phyloP scores from a whole-genome alignment of 306 rosid genomes.

The Sindora glabra region DNA sequence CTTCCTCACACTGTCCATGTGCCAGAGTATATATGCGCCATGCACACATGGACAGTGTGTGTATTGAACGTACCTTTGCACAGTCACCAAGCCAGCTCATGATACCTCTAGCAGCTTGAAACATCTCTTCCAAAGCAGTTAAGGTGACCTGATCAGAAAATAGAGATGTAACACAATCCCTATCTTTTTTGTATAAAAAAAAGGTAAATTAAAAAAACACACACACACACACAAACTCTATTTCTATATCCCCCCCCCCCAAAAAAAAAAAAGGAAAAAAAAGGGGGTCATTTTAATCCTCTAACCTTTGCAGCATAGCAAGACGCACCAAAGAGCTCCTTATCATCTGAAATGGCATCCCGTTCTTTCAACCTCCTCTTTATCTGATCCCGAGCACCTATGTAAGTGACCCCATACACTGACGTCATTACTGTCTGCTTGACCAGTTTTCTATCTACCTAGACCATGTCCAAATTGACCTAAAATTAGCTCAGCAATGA shows the following conservation, averaged over 20 bases:
- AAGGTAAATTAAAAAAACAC: not conserved
- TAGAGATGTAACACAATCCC: constrained; percentile 1
- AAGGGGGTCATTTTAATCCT: constrained; percentile 5
- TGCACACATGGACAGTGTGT: not conserved
- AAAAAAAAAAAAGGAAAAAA: no score
- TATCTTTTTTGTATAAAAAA: not conserved
- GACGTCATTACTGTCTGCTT: constrained; percentile 99
- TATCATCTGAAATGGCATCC: constrained; percentile 46
- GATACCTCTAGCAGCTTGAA: constrained; percentile 85
- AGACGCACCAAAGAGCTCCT: constrained; percentile 58
- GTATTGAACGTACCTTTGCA: constrained; percentile 62
- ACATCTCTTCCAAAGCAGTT: constrained; percentile 90
- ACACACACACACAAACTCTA: not conserved
- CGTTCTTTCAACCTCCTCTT: constrained; percentile 85
- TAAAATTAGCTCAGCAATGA: constrained; percentile 6
- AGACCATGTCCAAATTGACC: constrained; percentile 21
- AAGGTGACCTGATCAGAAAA: constrained; percentile 61
- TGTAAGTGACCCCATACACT: constrained; percentile 91
- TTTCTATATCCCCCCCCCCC: no score
- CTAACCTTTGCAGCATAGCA: constrained; percentile 91
- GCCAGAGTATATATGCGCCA: not conserved
- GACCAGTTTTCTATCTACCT: constrained; percentile 97
- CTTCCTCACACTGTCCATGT: not conserved
- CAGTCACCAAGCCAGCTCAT: constrained; percentile 95
- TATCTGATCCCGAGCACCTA: constrained; percentile 95